Evolutionary conservation across 805 yeast genomes (phyloP).

Genomic region (Wickerhamomyces pijperi): DNA sequence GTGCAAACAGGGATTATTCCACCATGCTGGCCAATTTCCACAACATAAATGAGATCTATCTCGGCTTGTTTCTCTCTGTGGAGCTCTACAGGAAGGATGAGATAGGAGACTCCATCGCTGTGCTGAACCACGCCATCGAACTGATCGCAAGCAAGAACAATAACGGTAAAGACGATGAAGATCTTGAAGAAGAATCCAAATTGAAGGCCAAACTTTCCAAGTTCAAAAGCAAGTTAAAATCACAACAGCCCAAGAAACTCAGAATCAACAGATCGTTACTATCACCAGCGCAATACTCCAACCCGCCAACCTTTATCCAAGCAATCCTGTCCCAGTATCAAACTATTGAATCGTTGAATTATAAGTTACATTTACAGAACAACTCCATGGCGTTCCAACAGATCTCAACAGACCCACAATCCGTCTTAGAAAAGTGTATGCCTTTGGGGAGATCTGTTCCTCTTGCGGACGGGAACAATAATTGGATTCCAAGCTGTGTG

Average conservation of each 20-base stretch:
- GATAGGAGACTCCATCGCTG: slow-evolving; percentile 36
- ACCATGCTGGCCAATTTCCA: slow-evolving; percentile 13
- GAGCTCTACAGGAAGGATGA: slow-evolving; percentile 33
- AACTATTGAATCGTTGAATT: slow-evolving; percentile 26
- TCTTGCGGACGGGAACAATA: slow-evolving; percentile 5
- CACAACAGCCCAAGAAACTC: slow-evolving; percentile 3
- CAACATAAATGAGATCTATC: slow-evolving; percentile 29
- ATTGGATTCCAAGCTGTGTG: slow-evolving; percentile 11
- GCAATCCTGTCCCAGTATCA: slow-evolving; percentile 19
- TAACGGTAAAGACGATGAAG: slow-evolving; percentile 1
- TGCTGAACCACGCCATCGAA: slow-evolving; percentile 24
- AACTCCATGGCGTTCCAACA: slow-evolving; percentile 16
- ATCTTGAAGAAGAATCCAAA: slow-evolving; percentile 5
- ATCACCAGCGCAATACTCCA: slow-evolving; percentile 16
- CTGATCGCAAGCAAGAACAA: slow-evolving; percentile 20
- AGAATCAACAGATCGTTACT: slow-evolving; percentile 5
- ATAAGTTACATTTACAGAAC: slow-evolving; percentile 33
- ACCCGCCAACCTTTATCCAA: slow-evolving; percentile 20
- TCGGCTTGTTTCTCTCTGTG: slow-evolving; percentile 32
- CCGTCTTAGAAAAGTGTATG: slow-evolving; percentile 4
- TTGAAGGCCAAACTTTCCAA: slow-evolving; percentile 8
- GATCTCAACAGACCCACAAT: too few species aligned
- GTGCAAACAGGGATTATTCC: not conserved
- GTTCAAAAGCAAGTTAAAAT: slow-evolving; percentile 9
- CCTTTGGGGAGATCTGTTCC: slow-evolving; percentile 19